Base-by-base conservation (phyloP, 2,329 filamentous ascomycete species). In the Aaosphaeria pasadenensis region DNA sequence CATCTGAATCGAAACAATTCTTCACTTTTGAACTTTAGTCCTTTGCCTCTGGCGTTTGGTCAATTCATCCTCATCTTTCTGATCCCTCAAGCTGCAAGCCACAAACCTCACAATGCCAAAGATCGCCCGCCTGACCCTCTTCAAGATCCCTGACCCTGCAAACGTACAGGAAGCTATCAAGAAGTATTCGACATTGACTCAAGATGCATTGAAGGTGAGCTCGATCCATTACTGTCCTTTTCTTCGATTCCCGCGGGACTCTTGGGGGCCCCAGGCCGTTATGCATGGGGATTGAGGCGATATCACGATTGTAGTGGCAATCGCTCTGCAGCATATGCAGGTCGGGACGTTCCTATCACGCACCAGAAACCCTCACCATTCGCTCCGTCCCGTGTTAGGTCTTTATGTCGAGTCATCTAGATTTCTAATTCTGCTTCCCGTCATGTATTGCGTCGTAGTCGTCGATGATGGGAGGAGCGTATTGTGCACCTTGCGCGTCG, bases 51-150 rank as follows among this genome's bases (percentile, higher is more conserved):
- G 29, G 17, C 17, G 17, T 24, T 30, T 11, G 9, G 7, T 28
- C n/a, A 30, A 28, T 30, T 29, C 28, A 29, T 13, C 40, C 40
- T 42, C n/a, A 30, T 7, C 28, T 11, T 4, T 29, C 28, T 29
- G n/a, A 9, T 36, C 40, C 48, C 32, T 42, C 6, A 24, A 31
- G 35, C 42, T 33, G 41, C 42, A 53, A 42, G 46, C 33, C 47
- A 47, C 45, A 42, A 45, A 39, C 24, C 43, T 39, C 50, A 63
- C 39, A 36, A 70, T 69, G 66, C 45, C 62, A 7, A 59, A 59
- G 44, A 63, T 71, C 53, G 49, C 63, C 45, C 68, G 68, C 48
- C 53, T 70, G 43, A 70, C 67, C 9, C 55, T 70, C 30, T 69
- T 71, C 63, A 70, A 71, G 52, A 56, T 70, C 48, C 54, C 63